These are phyloP conservation scores for Letharia columbiana DNA, from an alignment of 495 filamentous ascomycete genomes.

Conservation along the genomic window DNA sequence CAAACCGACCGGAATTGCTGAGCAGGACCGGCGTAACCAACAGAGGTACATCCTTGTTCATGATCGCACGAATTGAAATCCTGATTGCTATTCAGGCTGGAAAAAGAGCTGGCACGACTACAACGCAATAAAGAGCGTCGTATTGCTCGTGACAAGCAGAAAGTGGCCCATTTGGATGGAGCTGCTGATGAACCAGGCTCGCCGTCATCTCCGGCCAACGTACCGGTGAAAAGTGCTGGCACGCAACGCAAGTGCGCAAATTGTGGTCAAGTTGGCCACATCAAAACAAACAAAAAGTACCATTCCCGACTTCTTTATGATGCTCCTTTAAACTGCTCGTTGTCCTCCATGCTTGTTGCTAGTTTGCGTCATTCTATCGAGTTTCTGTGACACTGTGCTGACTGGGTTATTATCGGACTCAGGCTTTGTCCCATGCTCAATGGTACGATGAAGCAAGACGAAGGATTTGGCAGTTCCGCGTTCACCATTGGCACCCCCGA, in stretches of 20 bases:
- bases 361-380: conserved; percentile 19
- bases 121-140: conserved; percentile 86
- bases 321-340: conserved; percentile 5
- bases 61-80: conserved; percentile 5
- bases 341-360: neutral
- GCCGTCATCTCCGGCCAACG: conserved; percentile 42
- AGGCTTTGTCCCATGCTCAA: conserved; percentile 89
- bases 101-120: conserved; percentile 70
- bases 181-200: conserved; percentile 35
- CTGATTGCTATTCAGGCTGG: conserved; percentile 43
- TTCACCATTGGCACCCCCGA: conserved; percentile 44
- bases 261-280: conserved; percentile 90
- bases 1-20: conserved; percentile 66
- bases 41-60: conserved; percentile 34
- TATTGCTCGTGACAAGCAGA: conserved; percentile 83
- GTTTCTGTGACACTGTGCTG: conserved; percentile 21
- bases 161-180: conserved; percentile 47
- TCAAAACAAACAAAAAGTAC: conserved; percentile 98
- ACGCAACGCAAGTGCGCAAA: conserved; percentile 95
- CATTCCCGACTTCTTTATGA: conserved; percentile 7
- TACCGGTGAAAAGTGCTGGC: conserved; percentile 37
- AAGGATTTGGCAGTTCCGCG: conserved; percentile 45
- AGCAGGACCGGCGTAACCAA: conserved; percentile 54
- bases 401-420: conserved; percentile 22
- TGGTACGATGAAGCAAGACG: conserved; percentile 68